A percentile compares a stretch with the other conserved stretches of the same genome.
Evolutionary conservation across 768 basidiomycete genomes (phyloP).

Genomic region (Suillus subluteus): DNA sequence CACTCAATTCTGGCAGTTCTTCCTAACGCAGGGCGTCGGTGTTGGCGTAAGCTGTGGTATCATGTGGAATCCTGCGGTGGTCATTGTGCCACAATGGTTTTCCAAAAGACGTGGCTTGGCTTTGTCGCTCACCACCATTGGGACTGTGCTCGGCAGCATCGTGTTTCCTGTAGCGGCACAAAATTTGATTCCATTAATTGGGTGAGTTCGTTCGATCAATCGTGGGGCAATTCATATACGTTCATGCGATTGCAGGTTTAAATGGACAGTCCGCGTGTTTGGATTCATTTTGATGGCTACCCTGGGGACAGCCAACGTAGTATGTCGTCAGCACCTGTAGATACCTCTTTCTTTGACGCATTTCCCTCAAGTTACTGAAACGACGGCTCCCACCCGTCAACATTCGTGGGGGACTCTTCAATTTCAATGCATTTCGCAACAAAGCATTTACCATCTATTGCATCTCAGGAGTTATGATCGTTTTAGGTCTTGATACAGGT

Average conservation of each 20-base stretch:
- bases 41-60: conserved; percentile 67
- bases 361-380: conserved; percentile 29
- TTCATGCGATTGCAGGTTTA: conserved; percentile 49
- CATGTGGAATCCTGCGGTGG: conserved; percentile 62
- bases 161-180: conserved; percentile 65
- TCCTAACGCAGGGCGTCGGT: conserved; percentile 73
- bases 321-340: conserved; percentile 31
- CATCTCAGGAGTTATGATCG: conserved; percentile 55
- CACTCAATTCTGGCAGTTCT: conserved; percentile 74
- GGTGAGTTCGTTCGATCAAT: conserved; percentile 56
- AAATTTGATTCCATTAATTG: conserved; percentile 55
- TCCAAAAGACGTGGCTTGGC: conserved; percentile 54
- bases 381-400: conserved; percentile 59
- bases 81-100: conserved; percentile 76
- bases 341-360: neutral
- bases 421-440: conserved; percentile 51
- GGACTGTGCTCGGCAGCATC: conserved; percentile 71
- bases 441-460: conserved; percentile 60
- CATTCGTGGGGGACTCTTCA: conserved; percentile 60
- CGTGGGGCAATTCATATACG: neutral
- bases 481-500: conserved; percentile 75
- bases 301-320: conserved; percentile 59
- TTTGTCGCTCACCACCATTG: conserved; percentile 64
- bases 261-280: conserved; percentile 75
- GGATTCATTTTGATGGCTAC: conserved; percentile 61